Conservation (phyloP, 225 moss, liverwort and hornwort species). For the Polytrichum formosum region DNA sequence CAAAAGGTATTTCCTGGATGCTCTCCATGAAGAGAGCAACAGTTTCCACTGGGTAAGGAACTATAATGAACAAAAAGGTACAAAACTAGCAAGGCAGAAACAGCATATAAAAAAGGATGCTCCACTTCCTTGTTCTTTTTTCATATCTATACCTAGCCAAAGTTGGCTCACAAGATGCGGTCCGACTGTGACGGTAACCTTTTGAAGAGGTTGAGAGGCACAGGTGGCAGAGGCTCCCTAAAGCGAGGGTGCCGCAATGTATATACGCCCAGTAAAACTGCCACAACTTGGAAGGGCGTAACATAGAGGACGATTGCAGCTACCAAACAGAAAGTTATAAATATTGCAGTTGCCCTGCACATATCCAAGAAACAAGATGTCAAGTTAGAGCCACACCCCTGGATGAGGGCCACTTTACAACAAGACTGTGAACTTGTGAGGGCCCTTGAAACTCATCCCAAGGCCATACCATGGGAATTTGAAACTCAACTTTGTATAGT, state of each 20-base stretch:
- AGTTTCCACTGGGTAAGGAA: background rate
- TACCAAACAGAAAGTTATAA: constrained; percentile 39
- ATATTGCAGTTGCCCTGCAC: constrained; percentile 43
- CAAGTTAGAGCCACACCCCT: background rate
- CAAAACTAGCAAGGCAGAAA: constrained; percentile 36
- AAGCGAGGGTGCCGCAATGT: constrained; percentile 48
- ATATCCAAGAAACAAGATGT: background rate
- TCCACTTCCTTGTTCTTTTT: constrained; percentile 10
- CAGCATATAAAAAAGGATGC: constrained; percentile 15
- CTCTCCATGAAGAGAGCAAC: background rate
- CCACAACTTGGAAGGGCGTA: constrained; percentile 49
- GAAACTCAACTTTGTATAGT: too few relatives aligned
- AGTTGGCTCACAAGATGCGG: constrained; percentile 40
- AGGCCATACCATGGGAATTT: too few relatives aligned
- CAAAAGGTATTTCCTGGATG: background rate
- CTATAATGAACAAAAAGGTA: constrained; percentile 19
- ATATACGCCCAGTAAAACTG: constrained; percentile 45
- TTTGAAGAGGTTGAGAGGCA: constrained; percentile 47
- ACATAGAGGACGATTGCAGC: constrained; percentile 45
- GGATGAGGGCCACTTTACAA: background rate
- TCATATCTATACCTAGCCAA: background rate
- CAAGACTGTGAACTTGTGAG: too few relatives aligned
- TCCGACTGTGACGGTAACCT: constrained; percentile 52
- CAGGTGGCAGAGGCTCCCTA: constrained; percentile 45
- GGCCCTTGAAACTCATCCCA: too few relatives aligned